phyloP scores from a whole-genome alignment of 768 basidiomycete species.

The Leccinellum rugosiceps region DNA sequence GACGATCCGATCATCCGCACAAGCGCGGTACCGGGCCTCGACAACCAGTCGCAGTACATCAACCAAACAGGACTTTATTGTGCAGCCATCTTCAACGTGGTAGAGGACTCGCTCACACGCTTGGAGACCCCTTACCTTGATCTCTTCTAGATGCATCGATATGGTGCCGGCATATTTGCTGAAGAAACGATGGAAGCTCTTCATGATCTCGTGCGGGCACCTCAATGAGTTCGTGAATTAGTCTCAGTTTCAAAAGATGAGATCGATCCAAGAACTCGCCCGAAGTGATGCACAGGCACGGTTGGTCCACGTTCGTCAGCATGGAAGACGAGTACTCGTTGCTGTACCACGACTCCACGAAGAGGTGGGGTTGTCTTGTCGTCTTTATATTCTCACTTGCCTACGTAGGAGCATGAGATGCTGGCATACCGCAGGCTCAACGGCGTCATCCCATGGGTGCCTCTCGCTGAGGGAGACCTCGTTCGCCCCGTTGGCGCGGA shows the following conservation, averaged over 20 bases:
- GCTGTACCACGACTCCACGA: constrained; percentile 51
- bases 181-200: constrained; percentile 51
- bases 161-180: constrained; percentile 34
- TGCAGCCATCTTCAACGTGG: constrained; percentile 37
- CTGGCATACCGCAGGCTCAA: constrained; percentile 42
- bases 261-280: no score
- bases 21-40: background rate
- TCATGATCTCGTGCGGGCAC: constrained; percentile 44
- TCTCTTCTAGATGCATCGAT: constrained; percentile 45
- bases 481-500: constrained; percentile 34
- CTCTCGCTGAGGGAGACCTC: constrained; percentile 39
- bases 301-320: constrained; percentile 53
- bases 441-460: constrained; percentile 50
- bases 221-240: no score
- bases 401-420: constrained; percentile 42
- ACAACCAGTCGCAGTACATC: constrained; percentile 17
- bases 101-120: constrained; percentile 36
- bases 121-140: constrained; percentile 38
- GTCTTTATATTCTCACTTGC: background rate
- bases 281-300: constrained; percentile 40
- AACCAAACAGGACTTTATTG: constrained; percentile 37
- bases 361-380: constrained; percentile 35
- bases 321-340: constrained; percentile 54
- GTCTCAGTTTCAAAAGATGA: no score
- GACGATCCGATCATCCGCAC: constrained; percentile 1